A percentile compares a stretch with the other conserved stretches of the same genome.
These are phyloP conservation scores for Tephrocybe sp. DNA, from an alignment of 768 basidiomycete genomes.

Conservation along the genomic window DNA sequence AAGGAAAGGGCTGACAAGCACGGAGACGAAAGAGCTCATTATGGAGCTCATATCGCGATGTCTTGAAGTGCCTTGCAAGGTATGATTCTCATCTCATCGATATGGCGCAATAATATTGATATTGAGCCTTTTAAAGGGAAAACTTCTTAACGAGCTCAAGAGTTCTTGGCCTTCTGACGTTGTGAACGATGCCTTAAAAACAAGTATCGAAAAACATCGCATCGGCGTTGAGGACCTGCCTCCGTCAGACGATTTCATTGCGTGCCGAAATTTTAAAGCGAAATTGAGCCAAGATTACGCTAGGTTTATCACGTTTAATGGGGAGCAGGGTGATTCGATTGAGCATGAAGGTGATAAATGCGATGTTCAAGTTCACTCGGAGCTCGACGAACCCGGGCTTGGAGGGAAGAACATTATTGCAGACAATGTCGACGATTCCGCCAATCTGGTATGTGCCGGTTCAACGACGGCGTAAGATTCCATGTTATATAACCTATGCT, in stretches of 20 bases:
- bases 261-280: constrained; percentile 44
- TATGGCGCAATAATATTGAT: background rate
- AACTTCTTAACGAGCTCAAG: constrained; percentile 52
- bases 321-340: background rate
- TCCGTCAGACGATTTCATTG: constrained; percentile 46
- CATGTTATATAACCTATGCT: no score
- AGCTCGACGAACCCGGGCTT: background rate
- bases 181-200: constrained; percentile 16
- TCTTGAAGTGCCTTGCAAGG: constrained; percentile 63
- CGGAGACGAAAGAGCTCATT: constrained; percentile 46
- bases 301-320: constrained; percentile 20
- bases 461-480: no score
- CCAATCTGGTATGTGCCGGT: constrained; percentile 16
- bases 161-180: background rate
- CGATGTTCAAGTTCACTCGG: background rate
- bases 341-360: background rate
- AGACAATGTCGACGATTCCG: background rate
- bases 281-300: constrained; percentile 57
- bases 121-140: constrained; percentile 44
- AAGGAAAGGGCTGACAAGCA: constrained; percentile 39
- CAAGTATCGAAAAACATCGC: constrained; percentile 50
- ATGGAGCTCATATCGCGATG: constrained; percentile 61
- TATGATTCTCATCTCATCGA: constrained; percentile 20
- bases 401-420: background rate
- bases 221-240: constrained; percentile 58